Evolutionary conservation across 352 stramenopile genomes (phyloP).

Genomic region (Phytophthora syringae): DNA sequence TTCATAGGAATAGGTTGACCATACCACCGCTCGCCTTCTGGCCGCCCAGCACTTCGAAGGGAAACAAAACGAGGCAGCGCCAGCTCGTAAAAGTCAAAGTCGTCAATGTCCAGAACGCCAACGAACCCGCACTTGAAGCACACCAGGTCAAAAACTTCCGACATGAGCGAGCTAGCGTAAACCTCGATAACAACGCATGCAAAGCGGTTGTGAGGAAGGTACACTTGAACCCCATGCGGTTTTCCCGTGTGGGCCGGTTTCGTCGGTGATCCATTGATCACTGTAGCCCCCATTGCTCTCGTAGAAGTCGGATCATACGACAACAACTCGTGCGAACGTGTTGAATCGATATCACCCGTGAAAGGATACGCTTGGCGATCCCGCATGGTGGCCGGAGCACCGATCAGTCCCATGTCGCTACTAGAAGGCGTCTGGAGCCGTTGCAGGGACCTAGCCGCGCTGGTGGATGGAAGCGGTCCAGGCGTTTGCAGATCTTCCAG

Average conservation of each 20-base stretch:
- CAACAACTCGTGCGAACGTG: constrained; percentile 60
- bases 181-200: constrained; percentile 80
- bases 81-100: constrained; percentile 89
- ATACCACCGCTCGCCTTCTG: constrained; percentile 88
- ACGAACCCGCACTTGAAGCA: constrained; percentile 82
- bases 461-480: constrained; percentile 57
- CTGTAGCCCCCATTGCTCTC: constrained; percentile 49
- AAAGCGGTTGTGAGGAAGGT: constrained; percentile 88
- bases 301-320: constrained; percentile 72
- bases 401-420: constrained; percentile 40
- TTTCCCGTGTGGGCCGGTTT: constrained; percentile 48
- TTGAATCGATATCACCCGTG: constrained; percentile 55
- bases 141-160: constrained; percentile 79
- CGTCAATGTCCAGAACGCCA: constrained; percentile 70
- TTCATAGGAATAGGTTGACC: constrained; percentile 74
- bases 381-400: constrained; percentile 47
- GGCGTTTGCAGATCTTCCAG: constrained; percentile 38
- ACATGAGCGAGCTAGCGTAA: constrained; percentile 57
- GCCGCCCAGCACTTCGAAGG: constrained; percentile 79
- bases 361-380: constrained; percentile 55
- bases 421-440: constrained; percentile 69
- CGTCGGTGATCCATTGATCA: constrained; percentile 49
- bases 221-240: constrained; percentile 69
- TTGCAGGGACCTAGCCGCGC: constrained; percentile 66
- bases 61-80: constrained; percentile 86